Evolutionary conservation across 306 rosid genomes (phyloP).

Genomic region (Malus fusca): DNA sequence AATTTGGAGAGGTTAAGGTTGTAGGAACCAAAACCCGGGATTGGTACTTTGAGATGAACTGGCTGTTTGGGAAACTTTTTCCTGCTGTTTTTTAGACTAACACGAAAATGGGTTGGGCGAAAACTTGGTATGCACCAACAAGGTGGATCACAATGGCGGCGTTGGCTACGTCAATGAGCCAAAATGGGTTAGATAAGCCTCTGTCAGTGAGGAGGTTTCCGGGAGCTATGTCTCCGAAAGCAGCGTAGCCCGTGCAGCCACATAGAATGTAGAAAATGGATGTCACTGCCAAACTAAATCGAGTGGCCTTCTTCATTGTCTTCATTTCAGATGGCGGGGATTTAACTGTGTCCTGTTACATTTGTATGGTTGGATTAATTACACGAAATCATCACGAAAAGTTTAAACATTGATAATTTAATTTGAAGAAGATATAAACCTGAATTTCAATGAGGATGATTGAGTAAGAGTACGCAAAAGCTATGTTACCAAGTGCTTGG

Average conservation of each 20-base stretch:
- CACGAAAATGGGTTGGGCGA: conserved; percentile 51
- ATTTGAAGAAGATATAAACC: conserved; percentile 24
- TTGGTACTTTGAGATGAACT: conserved; percentile 33
- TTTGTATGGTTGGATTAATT: not conserved
- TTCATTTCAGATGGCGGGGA: conserved; percentile 59
- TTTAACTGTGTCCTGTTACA: conserved; percentile 52
- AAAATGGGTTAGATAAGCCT: conserved; percentile 49
- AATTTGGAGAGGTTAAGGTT: conserved; percentile 49
- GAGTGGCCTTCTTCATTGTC: conserved; percentile 55
- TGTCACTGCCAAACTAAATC: conserved; percentile 38
- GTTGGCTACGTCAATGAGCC: conserved; percentile 76
- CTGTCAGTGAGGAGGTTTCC: conserved; percentile 60
- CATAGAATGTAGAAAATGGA: conserved; percentile 65
- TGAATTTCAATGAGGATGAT: conserved; percentile 81
- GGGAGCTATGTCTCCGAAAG: conserved; percentile 59
- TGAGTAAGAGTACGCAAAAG: conserved; percentile 88
- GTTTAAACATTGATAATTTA: not conserved
- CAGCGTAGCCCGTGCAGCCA: conserved; percentile 61
- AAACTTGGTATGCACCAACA: conserved; percentile 73
- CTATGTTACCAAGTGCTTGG: conserved; percentile 81
- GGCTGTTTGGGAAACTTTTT: conserved; percentile 23
- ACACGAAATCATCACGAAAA: not conserved
- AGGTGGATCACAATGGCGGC: conserved; percentile 66
- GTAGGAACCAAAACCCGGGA: conserved; percentile 24
- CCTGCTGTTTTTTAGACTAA: conserved; percentile 33